Evolutionary conservation across 768 basidiomycete species (phyloP), one percentile per base, ranked within the genome.

Genomic region (Erythrobasidium yunnanense): DNA sequence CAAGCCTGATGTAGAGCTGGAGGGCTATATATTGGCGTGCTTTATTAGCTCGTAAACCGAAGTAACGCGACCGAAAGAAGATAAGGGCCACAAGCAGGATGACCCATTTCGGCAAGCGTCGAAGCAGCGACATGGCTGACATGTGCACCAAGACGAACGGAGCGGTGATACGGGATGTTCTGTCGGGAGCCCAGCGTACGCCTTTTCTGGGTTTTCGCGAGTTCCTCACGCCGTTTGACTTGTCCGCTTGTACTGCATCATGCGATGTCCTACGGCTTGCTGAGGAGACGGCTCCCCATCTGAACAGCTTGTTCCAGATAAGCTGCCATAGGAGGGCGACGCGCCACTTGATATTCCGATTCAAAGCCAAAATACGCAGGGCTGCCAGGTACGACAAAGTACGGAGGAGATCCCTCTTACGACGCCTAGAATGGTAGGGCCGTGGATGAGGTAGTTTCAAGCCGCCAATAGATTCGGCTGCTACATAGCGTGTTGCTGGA

Each of bases 321-420:
- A 63, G 33, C 4, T 32, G 45, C 13, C 8, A 49, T 3, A 47
- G 22, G 20, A 63, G 22, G 11, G 47, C 46, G 4, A 63, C 4
- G 2, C 60, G 60, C n/a, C 22, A 63, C 30, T 63, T 67, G 22
- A 67, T 29, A 23, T 60, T 58, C 13, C 72, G 71, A 29, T 73
- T 69, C 4, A 71, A 54, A 0, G 71, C 67, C 47, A 73, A 68
- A 54, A 73, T 60, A 25, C 72, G 72, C 7, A 73, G 69, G 3
- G 65, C 69, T 45, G 68, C 65, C 46, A 73, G 71, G 53, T 73
- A 73, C 25, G 70, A 69, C 22, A 73, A 68, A 0, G 72, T 73
- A 13, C 70, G 68, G 34, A 68, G 17, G 47, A 73, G 69, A 55
- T 73, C 72, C 34, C 72, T 68, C 47, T 73, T 73, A 1, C 71